Conservation (phyloP, 495 filamentous ascomycete genomes). For the Viridothelium virens region DNA sequence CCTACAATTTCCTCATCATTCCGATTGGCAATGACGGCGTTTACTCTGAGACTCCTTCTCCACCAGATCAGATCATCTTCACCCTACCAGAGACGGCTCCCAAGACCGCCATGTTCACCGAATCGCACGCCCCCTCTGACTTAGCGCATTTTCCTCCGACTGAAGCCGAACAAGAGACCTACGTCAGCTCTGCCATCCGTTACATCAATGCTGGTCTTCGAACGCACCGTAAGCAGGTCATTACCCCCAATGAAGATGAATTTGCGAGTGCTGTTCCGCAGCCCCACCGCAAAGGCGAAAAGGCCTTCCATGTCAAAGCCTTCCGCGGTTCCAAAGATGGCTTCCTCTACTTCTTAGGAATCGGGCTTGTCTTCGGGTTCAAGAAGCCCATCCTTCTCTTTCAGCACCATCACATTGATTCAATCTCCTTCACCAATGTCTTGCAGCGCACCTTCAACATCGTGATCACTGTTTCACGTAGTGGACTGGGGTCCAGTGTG, state of each 20-base stretch:
- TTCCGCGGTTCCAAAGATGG: conserved; percentile 92
- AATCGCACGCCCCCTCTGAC: conserved; percentile 36
- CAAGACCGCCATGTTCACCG: conserved; percentile 51
- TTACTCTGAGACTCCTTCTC: conserved; percentile 32
- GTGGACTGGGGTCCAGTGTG: not conserved
- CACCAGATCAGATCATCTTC: conserved; percentile 70
- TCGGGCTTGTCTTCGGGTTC: conserved; percentile 86
- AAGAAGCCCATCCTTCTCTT: conserved; percentile 91
- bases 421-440: conserved; percentile 81
- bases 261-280: conserved; percentile 74
- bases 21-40: conserved; percentile 55
- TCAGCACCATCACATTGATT: conserved; percentile 66
- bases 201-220: conserved; percentile 48
- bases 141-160: conserved; percentile 33
- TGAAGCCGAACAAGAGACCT: conserved; percentile 40
- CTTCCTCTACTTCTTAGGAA: conserved; percentile 79
- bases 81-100: conserved; percentile 67
- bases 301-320: conserved; percentile 84
- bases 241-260: conserved; percentile 60
- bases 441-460: conserved; percentile 93
- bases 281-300: conserved; percentile 79
- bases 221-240: conserved; percentile 53
- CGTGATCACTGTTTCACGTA: conserved; percentile 45
- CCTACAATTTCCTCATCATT: conserved; percentile 84
- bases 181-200: conserved; percentile 54